These are phyloP conservation scores for Aphanomyces stellatus DNA, from an alignment of 352 stramenopile species.

Conservation along the genomic window DNA sequence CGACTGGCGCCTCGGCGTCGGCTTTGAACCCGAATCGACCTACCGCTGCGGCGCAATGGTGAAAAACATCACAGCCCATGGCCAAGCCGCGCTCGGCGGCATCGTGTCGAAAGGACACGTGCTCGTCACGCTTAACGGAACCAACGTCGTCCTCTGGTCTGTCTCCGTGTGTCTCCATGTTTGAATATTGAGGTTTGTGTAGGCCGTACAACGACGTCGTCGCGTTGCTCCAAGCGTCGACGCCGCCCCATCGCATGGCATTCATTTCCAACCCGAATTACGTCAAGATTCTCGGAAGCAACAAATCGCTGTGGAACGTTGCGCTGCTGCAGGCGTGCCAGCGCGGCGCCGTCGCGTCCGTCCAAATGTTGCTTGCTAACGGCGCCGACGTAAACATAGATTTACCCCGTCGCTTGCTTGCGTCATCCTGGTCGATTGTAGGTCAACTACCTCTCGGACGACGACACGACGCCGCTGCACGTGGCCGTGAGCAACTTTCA, in stretches of 20 bases:
- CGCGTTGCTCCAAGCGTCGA: slow-evolving; percentile 49
- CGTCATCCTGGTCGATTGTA: slow-evolving; percentile 4
- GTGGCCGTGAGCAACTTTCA: slow-evolving; percentile 71
- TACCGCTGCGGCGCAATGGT: slow-evolving; percentile 79
- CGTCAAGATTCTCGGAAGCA: slow-evolving; percentile 81
- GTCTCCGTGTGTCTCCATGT: too few species aligned
- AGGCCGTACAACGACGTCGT: slow-evolving; percentile 62
- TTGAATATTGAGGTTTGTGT: too few species aligned
- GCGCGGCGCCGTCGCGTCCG: slow-evolving; percentile 68
- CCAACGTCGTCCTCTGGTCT: slow-evolving; percentile 78
- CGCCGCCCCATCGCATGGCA: slow-evolving; percentile 59
- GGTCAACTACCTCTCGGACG: slow-evolving; percentile 78
- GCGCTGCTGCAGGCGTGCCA: slow-evolving; percentile 82
- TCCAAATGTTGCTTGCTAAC: slow-evolving; percentile 84
- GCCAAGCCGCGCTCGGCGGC: slow-evolving; percentile 54
- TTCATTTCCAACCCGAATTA: slow-evolving; percentile 82
- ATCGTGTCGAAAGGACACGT: slow-evolving; percentile 71
- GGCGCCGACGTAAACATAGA: slow-evolving; percentile 48
- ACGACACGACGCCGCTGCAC: slow-evolving; percentile 74
- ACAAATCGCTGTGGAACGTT: slow-evolving; percentile 85
- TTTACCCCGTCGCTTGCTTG: too few species aligned
- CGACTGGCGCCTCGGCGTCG: slow-evolving; percentile 69
- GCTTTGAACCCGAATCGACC: slow-evolving; percentile 73
- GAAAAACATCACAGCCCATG: slow-evolving; percentile 65
- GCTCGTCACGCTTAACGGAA: slow-evolving; percentile 76